Evolutionary conservation across 2,329 filamentous ascomycete species (phyloP).

Genomic region (Neophaeococcomyces aloes): DNA sequence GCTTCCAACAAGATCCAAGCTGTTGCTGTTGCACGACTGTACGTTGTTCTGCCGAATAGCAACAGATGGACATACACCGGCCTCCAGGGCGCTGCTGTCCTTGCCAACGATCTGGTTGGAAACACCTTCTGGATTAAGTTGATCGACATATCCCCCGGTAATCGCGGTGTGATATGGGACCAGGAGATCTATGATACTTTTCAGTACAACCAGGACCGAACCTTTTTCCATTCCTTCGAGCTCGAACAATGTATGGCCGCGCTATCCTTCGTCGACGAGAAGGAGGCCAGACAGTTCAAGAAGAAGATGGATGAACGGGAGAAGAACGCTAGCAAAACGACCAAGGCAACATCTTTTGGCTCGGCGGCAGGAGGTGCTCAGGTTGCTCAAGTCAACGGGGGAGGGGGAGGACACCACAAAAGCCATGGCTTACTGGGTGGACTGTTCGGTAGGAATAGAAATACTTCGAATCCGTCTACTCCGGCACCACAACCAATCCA

Average conservation of each 20-base stretch:
- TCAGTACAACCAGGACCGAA: slow-evolving; percentile 90
- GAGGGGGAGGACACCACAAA: slow-evolving; percentile 31
- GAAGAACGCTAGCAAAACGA: slow-evolving; percentile 88
- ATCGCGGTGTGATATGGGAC: slow-evolving; percentile 85
- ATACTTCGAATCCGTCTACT: slow-evolving; percentile 30
- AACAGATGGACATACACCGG: slow-evolving; percentile 90
- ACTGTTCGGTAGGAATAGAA: slow-evolving; percentile 41
- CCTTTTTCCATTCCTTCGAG: slow-evolving; percentile 97
- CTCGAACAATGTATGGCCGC: slow-evolving; percentile 83
- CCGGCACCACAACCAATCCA: slow-evolving; percentile 20
- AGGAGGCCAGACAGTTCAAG: slow-evolving; percentile 91
- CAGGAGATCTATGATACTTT: slow-evolving; percentile 96
- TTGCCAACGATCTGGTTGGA: slow-evolving; percentile 88
- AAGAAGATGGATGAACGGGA: slow-evolving; percentile 96
- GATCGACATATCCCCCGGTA: slow-evolving; percentile 79
- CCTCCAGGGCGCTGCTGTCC: slow-evolving; percentile 78
- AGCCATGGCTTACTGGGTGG: slow-evolving; percentile 42
- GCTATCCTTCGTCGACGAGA: slow-evolving; percentile 89
- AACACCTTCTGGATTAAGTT: slow-evolving; percentile 97
- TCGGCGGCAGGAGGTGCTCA: slow-evolving; percentile 39
- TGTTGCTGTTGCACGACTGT: slow-evolving; percentile 84
- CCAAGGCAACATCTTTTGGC: slow-evolving; percentile 63
- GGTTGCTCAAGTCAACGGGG: slow-evolving; percentile 31
- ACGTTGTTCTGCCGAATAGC: slow-evolving; percentile 78
- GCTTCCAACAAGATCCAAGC: slow-evolving; percentile 95